Conservation (phyloP, 768 basidiomycete genomes). For the Suillus variegatus region DNA sequence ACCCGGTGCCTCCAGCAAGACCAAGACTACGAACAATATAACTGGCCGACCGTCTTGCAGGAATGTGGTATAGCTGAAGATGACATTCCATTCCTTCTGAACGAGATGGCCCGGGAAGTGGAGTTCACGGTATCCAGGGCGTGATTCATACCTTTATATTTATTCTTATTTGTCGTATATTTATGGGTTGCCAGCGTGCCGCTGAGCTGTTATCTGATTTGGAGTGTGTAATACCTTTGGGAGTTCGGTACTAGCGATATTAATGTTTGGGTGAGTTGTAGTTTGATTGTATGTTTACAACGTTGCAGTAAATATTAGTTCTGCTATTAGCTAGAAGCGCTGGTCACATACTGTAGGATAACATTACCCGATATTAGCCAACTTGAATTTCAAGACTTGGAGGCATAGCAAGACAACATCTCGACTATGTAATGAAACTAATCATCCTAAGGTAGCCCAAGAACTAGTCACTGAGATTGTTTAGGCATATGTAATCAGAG, state of each 20-base stretch:
- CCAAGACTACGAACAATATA: slow-evolving; percentile 27
- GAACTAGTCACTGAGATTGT: background rate
- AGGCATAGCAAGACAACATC: background rate
- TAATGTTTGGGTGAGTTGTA: background rate
- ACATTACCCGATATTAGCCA: background rate
- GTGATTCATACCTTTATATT: background rate
- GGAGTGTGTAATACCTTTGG: background rate
- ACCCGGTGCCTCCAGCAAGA: slow-evolving; percentile 24
- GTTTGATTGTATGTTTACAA: background rate
- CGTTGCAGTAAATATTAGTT: background rate
- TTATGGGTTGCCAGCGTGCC: background rate
- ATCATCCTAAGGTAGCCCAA: background rate
- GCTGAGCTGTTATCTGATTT: background rate
- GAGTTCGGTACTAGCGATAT: background rate
- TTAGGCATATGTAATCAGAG: background rate
- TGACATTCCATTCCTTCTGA: slow-evolving; percentile 20
- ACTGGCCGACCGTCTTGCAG: slow-evolving; percentile 28
- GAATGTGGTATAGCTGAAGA: slow-evolving; percentile 21
- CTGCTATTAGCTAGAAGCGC: background rate
- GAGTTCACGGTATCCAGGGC: slow-evolving; percentile 11
- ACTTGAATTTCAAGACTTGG: background rate
- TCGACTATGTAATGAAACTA: background rate
- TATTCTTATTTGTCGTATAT: background rate
- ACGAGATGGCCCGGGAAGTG: slow-evolving; percentile 28
- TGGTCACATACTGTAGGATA: background rate